Evolutionary conservation across 768 basidiomycete genomes (phyloP), one percentile per base, ranked within the genome.

Genomic region (Collybiopsis confluens): DNA sequence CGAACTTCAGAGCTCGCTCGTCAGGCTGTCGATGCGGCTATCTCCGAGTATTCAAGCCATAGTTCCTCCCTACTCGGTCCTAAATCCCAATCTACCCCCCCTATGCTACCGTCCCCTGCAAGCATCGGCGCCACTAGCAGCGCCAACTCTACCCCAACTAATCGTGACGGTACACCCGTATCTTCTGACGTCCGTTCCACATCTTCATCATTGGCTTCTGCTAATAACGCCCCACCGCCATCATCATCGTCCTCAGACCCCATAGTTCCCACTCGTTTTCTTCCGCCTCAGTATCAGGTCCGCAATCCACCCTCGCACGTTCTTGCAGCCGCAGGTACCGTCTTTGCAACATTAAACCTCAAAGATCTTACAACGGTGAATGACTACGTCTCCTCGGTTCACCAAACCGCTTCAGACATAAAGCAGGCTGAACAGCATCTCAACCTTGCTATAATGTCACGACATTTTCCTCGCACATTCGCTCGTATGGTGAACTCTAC

Each of bases 31-130:
- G 65, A 70, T 23, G 61, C 69, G 28, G 76, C 76, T 35, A 77
- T 76, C 28, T 61, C 62, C 3, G 67, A 70, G 38, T 74, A 72
- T 20, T 67, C 51, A 64, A 71, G 35, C 21, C 43, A 59, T 59
- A 36, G 47, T 35, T 57, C 64, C 35, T 61, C 57, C 45, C 64
- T 68, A 55, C 55, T 67, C 11, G 66, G 64, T 56, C 62, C 68
- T 54, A 77, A 74, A 59, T 63, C 69, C 6, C 71, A 76, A 49
- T 62, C 68, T 5, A 83, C 84, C 0, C 86, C 87, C 28, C 81
- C 82, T 28, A 89, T 89, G 89, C 80, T 90, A 42, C 89, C 88
- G 35, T 90, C 88, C 33, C 86, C 86, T 2, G 86, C 83, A 9
- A 87, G 84, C 64, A 83, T 85, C 54, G 80, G 75, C 11, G 73